Evolutionary conservation across 2,329 filamentous ascomycete genomes (phyloP).

Genomic region (Ascochyta pisi): DNA sequence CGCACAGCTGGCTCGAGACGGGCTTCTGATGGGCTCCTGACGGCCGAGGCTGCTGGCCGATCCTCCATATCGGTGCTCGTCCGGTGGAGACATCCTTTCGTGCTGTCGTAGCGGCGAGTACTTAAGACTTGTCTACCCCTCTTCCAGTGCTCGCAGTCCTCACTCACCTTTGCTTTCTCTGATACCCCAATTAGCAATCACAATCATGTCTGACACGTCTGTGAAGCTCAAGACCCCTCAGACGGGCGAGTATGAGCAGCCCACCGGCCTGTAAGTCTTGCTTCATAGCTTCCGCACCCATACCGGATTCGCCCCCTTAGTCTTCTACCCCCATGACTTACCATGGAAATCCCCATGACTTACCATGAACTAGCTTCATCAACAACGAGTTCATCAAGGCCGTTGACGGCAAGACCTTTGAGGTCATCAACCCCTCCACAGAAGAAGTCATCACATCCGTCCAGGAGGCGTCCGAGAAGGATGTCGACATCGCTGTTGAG

Average conservation of each 20-base stretch:
- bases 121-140: constrained; percentile 41
- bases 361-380: constrained; percentile 70
- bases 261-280: constrained; percentile 59
- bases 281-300: background rate
- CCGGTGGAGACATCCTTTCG: constrained; percentile 31
- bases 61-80: constrained; percentile 20
- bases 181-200: constrained; percentile 36
- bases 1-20: constrained; percentile 24
- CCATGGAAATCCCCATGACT: no score
- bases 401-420: constrained; percentile 87
- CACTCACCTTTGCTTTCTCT: constrained; percentile 22
- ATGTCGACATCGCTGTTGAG: constrained; percentile 78
- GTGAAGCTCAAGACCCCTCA: constrained; percentile 72
- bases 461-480: constrained; percentile 86
- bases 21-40: constrained; percentile 28
- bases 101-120: constrained; percentile 37
- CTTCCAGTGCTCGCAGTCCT: constrained; percentile 20
- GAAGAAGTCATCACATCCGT: constrained; percentile 87
- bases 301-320: no score
- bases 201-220: constrained; percentile 55
- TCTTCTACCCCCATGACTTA: background rate
- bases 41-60: constrained; percentile 41
- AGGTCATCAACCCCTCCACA: constrained; percentile 86
- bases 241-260: constrained; percentile 65
- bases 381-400: constrained; percentile 89